A percentile compares a stretch with the other conserved stretches of the same genome.
Evolutionary conservation across 345 rosid species (phyloP).

Genomic region (Eucalyptus curtisii): DNA sequence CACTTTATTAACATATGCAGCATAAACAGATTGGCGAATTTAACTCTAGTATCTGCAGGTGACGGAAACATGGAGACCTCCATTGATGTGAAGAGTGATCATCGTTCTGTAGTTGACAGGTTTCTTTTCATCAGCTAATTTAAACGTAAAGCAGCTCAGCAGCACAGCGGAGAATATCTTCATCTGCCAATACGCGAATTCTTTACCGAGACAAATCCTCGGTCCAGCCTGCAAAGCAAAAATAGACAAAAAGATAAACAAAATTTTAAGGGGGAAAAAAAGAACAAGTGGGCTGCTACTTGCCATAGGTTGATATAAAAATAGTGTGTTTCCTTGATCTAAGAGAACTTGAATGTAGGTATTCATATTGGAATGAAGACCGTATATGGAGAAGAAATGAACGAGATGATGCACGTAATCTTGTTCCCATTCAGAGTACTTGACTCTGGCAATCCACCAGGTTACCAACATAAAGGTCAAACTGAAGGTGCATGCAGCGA

Average conservation of each 20-base stretch:
- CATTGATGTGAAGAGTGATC: slow-evolving; percentile 46
- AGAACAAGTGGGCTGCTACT: not conserved
- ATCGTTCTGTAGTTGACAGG: slow-evolving; percentile 40
- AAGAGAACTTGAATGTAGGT: not conserved
- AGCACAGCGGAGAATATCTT: slow-evolving; percentile 43
- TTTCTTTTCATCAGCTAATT: slow-evolving; percentile 19
- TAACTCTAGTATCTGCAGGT: slow-evolving; percentile 1
- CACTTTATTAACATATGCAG: not conserved
- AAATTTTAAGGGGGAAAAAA: not conserved
- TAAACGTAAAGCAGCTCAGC: slow-evolving; percentile 24
- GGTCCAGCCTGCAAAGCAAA: slow-evolving; percentile 47
- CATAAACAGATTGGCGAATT: not conserved
- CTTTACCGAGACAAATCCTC: slow-evolving; percentile 42
- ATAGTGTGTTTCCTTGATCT: not conserved
- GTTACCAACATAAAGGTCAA: not conserved
- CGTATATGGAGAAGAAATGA: not conserved
- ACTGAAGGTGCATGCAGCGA: not conserved
- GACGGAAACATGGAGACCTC: slow-evolving; percentile 43
- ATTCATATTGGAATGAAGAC: not conserved
- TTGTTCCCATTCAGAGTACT: not conserved
- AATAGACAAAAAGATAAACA: not conserved
- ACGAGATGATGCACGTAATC: not conserved
- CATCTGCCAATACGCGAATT: slow-evolving; percentile 53
- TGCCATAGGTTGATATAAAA: not conserved
- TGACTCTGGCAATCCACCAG: not conserved